A percentile compares a stretch with the other conserved stretches of the same genome.
phyloP scores from a whole-genome alignment of 2,329 filamentous ascomycete species.

The Arthrinium phaeospermum region DNA sequence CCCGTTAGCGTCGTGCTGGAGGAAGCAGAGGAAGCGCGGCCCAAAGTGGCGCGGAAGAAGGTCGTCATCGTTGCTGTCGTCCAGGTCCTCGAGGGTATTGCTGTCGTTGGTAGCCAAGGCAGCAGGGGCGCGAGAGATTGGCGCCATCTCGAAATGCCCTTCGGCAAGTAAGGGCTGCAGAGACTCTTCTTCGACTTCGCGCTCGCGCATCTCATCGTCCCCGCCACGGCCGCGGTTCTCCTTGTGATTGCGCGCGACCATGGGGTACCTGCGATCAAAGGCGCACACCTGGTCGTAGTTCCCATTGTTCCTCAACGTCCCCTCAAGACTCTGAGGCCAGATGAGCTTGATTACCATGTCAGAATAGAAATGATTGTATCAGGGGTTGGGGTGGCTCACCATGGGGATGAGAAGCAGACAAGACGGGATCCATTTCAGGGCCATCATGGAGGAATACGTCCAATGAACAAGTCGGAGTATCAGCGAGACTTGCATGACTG shows the following conservation, averaged over 20 bases:
- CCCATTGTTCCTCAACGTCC: constrained; percentile 19
- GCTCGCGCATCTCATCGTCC: background rate
- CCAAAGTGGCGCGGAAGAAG: constrained; percentile 24
- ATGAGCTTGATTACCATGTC: constrained; percentile 18
- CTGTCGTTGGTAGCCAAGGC: background rate
- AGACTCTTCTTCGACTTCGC: background rate
- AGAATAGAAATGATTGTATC: background rate
- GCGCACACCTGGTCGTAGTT: constrained; percentile 24
- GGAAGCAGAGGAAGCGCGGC: constrained; percentile 34
- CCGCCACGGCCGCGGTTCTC: constrained; percentile 3
- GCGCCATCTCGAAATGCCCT: constrained; percentile 19
- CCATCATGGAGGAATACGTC: constrained; percentile 2
- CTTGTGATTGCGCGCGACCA: constrained; percentile 21
- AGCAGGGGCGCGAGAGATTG: background rate
- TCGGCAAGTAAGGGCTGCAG: background rate
- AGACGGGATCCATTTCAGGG: constrained; percentile 24
- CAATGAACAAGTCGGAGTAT: background rate
- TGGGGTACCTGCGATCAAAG: constrained; percentile 23
- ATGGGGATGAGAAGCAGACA: constrained; percentile 24
- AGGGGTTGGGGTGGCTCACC: constrained; percentile 12
- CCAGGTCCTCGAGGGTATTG: background rate
- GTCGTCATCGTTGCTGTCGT: constrained; percentile 22
- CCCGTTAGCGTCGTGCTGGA: constrained; percentile 26
- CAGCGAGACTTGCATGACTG: background rate
- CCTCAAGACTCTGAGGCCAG: constrained; percentile 23